Evolutionary conservation across 164 flowering plant species (phyloP), one percentile per base, ranked within the genome.

Genomic region (Vitis cinerea): DNA sequence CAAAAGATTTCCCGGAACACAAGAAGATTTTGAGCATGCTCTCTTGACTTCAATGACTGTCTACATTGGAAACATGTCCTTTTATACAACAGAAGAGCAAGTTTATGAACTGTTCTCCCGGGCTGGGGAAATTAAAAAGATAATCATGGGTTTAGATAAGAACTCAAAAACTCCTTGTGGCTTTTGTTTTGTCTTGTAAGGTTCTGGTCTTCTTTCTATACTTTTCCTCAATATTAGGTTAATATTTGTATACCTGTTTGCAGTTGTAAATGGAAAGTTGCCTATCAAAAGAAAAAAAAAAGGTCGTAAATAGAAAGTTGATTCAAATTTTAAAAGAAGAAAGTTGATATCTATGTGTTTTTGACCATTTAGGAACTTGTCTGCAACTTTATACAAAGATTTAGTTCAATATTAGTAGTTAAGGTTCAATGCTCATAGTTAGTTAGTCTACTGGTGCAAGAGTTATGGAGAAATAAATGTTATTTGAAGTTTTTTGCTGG

Each of bases 161-260:
- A 95, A 95, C 77, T 71, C 88, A 0, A 95, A 93, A 82, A 93
- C 99, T 3, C 99, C 99, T 10, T 95, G 99, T 74, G 99, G 99
- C 29, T 95, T 95, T 75, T 95, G 97, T 80, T 95, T 95, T 75
- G 85, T 93, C 70, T 55, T 88, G 99, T 95, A 88, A 81, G 91
- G 31, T 50, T 70, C 56, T 19, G 13, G 16, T 50, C 47, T 31
- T 56, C 17, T 54, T 37, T n/a, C 15, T 57, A 19, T 37, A 9
- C 48, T 67, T 48, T n/a, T 19, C 3, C 17, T 15, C 60, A 14
- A 57, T 15, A 14, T 57, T n/a, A 29, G 10, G 10, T 63, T 63
- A 1, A 12, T 10, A 15, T 50, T 29, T 51, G n/a, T 59, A 54
- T 31, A 52, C 44, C 44, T 37, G 7, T 37, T 37, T 3, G 4